These are phyloP conservation scores for Fusarium sulawesiense DNA, from an alignment of 2,329 filamentous ascomycete species.

Conservation along the genomic window DNA sequence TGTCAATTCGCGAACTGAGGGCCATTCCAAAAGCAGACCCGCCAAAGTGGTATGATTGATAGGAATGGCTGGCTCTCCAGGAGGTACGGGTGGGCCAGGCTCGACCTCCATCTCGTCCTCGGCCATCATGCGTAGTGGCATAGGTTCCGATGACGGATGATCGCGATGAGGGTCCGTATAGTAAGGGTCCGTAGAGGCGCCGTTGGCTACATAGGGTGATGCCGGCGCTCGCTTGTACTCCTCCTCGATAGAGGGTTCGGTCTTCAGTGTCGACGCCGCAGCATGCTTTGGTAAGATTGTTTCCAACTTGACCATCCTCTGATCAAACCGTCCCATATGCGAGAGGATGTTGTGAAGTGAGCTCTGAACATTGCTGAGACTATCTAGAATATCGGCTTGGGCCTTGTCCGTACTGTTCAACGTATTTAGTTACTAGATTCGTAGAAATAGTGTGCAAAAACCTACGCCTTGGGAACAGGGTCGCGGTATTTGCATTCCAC, in stretches of 20 bases:
- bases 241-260: conserved; percentile 49
- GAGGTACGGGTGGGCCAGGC: conserved; percentile 63
- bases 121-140: conserved; percentile 47
- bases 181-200: conserved; percentile 38
- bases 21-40: conserved; percentile 81
- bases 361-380: conserved; percentile 57
- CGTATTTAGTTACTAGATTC: conserved; percentile 20
- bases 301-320: conserved; percentile 52
- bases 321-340: conserved; percentile 55
- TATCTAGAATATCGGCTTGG: conserved; percentile 69
- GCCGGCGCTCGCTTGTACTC: conserved; percentile 42
- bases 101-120: conserved; percentile 64
- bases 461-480: conserved; percentile 89
- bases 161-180: conserved; percentile 44
- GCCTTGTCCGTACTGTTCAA: conserved; percentile 67
- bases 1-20: conserved; percentile 74
- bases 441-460: not conserved
- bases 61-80: conserved; percentile 77
- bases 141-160: conserved; percentile 44
- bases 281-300: conserved; percentile 40
- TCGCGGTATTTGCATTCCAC: conserved; percentile 90
- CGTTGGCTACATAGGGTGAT: conserved; percentile 42
- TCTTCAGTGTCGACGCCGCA: conserved; percentile 37
- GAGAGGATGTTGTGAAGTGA: conserved; percentile 52
- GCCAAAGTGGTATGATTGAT: conserved; percentile 92